These are phyloP conservation scores for Suhomyces sp. DNA, from an alignment of 805 yeast species.

Conservation along the genomic window DNA sequence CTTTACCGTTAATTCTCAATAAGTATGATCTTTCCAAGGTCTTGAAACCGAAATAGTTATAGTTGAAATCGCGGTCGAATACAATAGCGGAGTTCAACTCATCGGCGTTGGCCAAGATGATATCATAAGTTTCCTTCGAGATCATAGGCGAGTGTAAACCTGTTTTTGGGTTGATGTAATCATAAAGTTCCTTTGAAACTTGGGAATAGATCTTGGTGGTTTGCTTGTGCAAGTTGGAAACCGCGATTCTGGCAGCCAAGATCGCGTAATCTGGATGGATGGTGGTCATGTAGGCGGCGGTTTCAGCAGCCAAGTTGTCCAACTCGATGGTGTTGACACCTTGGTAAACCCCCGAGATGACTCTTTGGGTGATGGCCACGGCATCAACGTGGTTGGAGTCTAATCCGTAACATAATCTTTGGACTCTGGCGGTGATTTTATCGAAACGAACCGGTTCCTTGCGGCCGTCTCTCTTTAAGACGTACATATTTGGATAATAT, in stretches of 20 bases:
- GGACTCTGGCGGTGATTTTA: constrained; percentile 89
- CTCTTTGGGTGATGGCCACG: constrained; percentile 92
- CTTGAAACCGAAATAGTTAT: constrained; percentile 61
- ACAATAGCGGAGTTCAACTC: constrained; percentile 47
- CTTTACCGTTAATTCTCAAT: constrained; percentile 53
- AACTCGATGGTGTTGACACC: constrained; percentile 92
- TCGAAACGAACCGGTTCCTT: constrained; percentile 94
- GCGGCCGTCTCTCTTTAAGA: constrained; percentile 89
- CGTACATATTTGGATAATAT: constrained; percentile 82
- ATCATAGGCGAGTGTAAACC: constrained; percentile 52
- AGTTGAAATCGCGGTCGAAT: constrained; percentile 51
- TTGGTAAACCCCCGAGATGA: constrained; percentile 93
- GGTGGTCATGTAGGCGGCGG: constrained; percentile 97
- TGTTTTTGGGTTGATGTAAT: constrained; percentile 79
- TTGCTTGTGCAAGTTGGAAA: constrained; percentile 91
- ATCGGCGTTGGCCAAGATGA: constrained; percentile 38
- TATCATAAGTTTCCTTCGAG: constrained; percentile 40
- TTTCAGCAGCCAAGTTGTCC: constrained; percentile 79
- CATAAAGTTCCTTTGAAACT: constrained; percentile 70
- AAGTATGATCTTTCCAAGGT: constrained; percentile 60
- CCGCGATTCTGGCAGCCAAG: constrained; percentile 93
- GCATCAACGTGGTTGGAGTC: constrained; percentile 92
- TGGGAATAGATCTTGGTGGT: constrained; percentile 83
- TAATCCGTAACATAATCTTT: constrained; percentile 91
- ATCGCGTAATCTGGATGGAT: constrained; percentile 97